Percentiles rank a stretch among this genome's conserved stretches.
phyloP scores from a whole-genome alignment of 768 basidiomycete genomes.

The Leucocoprinus birnbaumii region DNA sequence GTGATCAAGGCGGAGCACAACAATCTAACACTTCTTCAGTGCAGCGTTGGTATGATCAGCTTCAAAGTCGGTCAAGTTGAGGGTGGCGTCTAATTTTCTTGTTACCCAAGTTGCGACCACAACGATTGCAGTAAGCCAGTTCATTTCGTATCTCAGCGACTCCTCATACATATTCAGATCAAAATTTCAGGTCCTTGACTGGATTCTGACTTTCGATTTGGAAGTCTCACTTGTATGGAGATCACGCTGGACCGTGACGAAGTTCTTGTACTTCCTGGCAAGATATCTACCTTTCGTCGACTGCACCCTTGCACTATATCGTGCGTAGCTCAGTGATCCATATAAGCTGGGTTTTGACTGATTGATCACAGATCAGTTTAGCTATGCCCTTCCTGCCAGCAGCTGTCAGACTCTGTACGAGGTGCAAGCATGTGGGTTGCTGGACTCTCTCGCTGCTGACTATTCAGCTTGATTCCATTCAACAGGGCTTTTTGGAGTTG shows the following conservation, averaged over 20 bases:
- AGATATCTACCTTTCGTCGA: conserved; percentile 4
- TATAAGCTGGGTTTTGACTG: background rate
- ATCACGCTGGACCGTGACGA: background rate
- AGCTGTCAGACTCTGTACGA: background rate
- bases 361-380: background rate
- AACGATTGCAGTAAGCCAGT: background rate
- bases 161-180: background rate
- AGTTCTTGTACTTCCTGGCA: background rate
- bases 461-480: background rate
- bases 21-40: background rate
- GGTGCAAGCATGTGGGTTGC: background rate
- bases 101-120: background rate
- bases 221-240: conserved; percentile 2
- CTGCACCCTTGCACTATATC: background rate
- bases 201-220: background rate
- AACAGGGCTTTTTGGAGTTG: background rate
- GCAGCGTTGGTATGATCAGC: background rate
- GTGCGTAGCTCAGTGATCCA: background rate
- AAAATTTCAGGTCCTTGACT: background rate
- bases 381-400: background rate
- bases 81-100: background rate
- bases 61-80: background rate
- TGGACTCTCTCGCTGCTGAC: background rate
- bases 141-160: background rate
- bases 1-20: no score